Evolutionary conservation across 192 early-diverging fungal species (phyloP), one percentile per base, ranked within the genome.

Genomic region (Rhizoclosmatium globosum): DNA sequence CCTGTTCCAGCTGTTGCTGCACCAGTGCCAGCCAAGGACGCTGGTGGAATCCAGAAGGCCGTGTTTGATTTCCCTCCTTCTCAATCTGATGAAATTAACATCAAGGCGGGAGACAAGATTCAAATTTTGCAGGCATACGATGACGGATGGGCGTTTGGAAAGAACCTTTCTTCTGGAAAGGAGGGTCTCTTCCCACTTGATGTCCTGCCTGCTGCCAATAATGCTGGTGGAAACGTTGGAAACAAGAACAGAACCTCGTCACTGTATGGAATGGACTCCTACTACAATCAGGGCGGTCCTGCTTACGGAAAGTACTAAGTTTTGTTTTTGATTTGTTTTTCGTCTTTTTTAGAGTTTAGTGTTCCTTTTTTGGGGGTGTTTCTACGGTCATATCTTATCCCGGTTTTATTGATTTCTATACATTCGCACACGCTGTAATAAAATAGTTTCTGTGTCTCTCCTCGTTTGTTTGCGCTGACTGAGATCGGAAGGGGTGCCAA

Each of bases 71-170:
- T 44, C 73, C 6, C 19, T 3, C 73, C 73, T 1, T 17, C 41
- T 7, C 57, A 62, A 43, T 19, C 17, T 6, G 73, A 74, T 47
- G 73, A 74, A 64, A 13, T 74, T 0, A 21, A 62, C 17, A 21
- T 74, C 21, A 13, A 13, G 23, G 44, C 38, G 39, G 73, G 73
- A 9, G 73, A 74, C 60, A 2, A 38, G 59, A 74, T 74, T 62
- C 48, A 74, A 46, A 31, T 74, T 4, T 23, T 38, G 44, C 61
- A 74, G 7, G 44, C 42, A 43, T 74, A 60, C 58, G 4, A 74
- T 41, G 87, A 88, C 72, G 84, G 87, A 23, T 88, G 87, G 87
- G 85, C 81, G 13, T 82, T 73, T 66, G 87, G 87, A 6, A 71
- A 77, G 47, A 89, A 89, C 80, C 64, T 83, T 78, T 82, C 73